A percentile compares a stretch with the other conserved stretches of the same genome.
Conservation (phyloP, 805 yeast species). For the Candida manassasensis region DNA sequence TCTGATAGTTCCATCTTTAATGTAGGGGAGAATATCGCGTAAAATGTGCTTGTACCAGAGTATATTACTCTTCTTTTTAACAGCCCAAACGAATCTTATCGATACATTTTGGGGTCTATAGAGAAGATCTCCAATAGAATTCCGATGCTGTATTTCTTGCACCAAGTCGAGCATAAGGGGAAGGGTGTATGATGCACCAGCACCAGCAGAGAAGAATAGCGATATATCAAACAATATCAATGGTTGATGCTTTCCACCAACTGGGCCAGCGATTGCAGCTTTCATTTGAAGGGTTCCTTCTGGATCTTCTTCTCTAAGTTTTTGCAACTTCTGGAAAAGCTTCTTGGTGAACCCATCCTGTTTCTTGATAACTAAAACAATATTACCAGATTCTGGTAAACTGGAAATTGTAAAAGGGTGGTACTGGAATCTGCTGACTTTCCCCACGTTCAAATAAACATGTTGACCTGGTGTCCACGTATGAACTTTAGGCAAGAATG, state of each 20-base stretch:
- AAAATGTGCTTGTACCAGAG: conserved; percentile 36
- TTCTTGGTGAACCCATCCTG: conserved; percentile 41
- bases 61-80: conserved; percentile 20
- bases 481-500: conserved; percentile 30
- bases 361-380: conserved; percentile 37
- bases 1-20: conserved; percentile 17
- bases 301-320: conserved; percentile 16
- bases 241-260: conserved; percentile 40
- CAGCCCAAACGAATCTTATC: conserved; percentile 31
- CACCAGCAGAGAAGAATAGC: conserved; percentile 38
- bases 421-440: conserved; percentile 33
- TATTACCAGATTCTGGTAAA: conserved; percentile 32
- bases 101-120: conserved; percentile 24
- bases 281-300: conserved; percentile 19
- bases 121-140: conserved; percentile 25
- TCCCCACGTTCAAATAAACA: conserved; percentile 36
- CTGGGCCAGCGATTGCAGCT: conserved; percentile 43
- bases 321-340: conserved; percentile 23
- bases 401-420: conserved; percentile 48
- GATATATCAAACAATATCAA: conserved; percentile 38
- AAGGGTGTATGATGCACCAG: conserved; percentile 44
- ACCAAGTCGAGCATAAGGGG: conserved; percentile 43
- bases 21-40: conserved; percentile 22
- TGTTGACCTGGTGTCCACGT: conserved; percentile 49
- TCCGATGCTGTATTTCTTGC: conserved; percentile 20